Evolutionary conservation across 2,329 filamentous ascomycete species (phyloP), one percentile per base, ranked within the genome.

Genomic region (Ophiostoma australiae): DNA sequence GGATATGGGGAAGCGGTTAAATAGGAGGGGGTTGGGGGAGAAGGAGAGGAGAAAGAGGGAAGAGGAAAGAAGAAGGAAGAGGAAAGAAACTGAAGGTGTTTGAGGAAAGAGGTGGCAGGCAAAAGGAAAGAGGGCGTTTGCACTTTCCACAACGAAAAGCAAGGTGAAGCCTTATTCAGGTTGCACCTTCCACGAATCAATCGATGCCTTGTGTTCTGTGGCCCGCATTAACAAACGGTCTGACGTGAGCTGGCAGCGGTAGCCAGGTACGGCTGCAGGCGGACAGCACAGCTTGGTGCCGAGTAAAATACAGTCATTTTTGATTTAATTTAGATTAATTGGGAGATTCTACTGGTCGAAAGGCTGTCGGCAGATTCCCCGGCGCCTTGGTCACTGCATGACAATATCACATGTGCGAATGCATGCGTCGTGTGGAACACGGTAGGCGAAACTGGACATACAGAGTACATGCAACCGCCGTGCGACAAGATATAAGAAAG

Each of bases 151-250:
- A 58, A 27, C 27, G n/a, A 23, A 23, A 58, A 58, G 52, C 48
- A 27, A 58, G 52, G 52, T 58, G 52, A 58, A 58, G 23, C 52
- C 23, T 27, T 27, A 11, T 27, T 58, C 52, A 58, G n/a, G n/a
- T 58, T n/a, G 52, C 52, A 58, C 52, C 52, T 58, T 58, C 23
- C 52, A 58, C n/a, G 52, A 58, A 58, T 58, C 52, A 58, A 58
- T 58, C 52, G 23, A 58, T 58, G 52, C 52, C 52, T 58, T 58
- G 52, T 58, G 52, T 27, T 48, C 52, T 23, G 52, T 48, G 52
- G 23, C 52, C 52, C 23, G 52, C 52, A 48, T 27, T 27, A 58
- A 58, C 52, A 27, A 58, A 23, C n/a, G 52, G 10, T 23, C 52
- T 48, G 44, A 48, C 44, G 44, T 48, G 20, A n/a, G 20, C 44